These are phyloP conservation scores for Blastocystis sp. DNA, from an alignment of 352 stramenopile genomes.

Conservation along the genomic window DNA sequence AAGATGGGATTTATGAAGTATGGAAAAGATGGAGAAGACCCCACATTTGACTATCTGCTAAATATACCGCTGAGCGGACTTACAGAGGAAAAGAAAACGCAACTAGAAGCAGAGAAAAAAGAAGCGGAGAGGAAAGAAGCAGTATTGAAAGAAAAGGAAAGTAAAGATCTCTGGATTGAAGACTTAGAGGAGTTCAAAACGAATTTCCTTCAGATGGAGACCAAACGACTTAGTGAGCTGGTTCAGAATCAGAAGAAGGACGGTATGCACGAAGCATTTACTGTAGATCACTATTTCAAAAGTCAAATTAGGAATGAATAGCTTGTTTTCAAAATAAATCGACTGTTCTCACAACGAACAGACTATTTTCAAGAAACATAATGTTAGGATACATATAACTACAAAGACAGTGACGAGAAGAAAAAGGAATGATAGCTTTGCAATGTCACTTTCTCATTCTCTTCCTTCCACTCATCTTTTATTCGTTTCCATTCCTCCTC, in stretches of 20 bases:
- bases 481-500: background rate
- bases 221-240: background rate
- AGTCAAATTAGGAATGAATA: background rate
- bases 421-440: background rate
- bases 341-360: background rate
- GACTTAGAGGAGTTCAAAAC: constrained; percentile 8
- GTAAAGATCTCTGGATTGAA: constrained; percentile 77
- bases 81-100: constrained; percentile 86
- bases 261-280: background rate
- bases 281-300: constrained; percentile 11
- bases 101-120: constrained; percentile 81
- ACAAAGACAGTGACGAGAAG: background rate
- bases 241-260: background rate
- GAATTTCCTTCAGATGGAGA: constrained; percentile 8
- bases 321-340: background rate
- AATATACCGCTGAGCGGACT: constrained; percentile 95
- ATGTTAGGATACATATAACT: background rate
- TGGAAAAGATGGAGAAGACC: constrained; percentile 64
- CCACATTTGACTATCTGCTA: constrained; percentile 91
- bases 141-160: constrained; percentile 75
- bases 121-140: constrained; percentile 80
- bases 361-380: background rate
- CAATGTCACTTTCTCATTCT: background rate
- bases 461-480: background rate
- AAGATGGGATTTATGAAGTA: constrained; percentile 68